These are phyloP conservation scores for Penicillium expansum DNA, from an alignment of 2,329 filamentous ascomycete species.

Conservation along the genomic window DNA sequence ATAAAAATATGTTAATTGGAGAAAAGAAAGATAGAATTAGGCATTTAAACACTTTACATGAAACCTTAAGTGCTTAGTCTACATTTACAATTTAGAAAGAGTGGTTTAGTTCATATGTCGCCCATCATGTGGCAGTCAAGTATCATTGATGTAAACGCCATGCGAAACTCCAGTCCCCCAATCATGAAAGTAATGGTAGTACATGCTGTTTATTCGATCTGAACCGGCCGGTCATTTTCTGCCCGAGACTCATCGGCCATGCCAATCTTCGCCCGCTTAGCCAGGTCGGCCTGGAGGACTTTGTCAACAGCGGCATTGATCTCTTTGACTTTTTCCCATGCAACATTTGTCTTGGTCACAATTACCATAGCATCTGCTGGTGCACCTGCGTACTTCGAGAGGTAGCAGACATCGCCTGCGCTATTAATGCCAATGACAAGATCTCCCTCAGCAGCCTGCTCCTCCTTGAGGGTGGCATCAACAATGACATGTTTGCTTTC, in stretches of 20 bases:
- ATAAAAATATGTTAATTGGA: background rate
- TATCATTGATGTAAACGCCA: conserved; percentile 9
- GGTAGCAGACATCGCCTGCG: conserved; percentile 85
- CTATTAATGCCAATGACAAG: conserved; percentile 79
- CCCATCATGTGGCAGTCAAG: background rate
- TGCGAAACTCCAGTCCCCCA: conserved; percentile 22
- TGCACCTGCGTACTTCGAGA: conserved; percentile 83
- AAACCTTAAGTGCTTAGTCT: background rate
- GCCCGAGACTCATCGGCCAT: conserved; percentile 78
- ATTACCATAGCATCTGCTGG: conserved; percentile 76
- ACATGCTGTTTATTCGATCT: conserved; percentile 15
- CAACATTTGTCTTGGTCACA: conserved; percentile 71
- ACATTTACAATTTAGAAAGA: background rate
- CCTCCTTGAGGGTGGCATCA: conserved; percentile 50
- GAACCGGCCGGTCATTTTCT: conserved; percentile 73
- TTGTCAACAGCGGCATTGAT: conserved; percentile 71
- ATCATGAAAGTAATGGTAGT: conserved; percentile 25
- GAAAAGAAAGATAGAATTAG: background rate
- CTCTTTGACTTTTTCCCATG: conserved; percentile 75
- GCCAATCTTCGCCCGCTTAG: conserved; percentile 60
- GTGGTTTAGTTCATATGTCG: background rate
- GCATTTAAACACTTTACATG: background rate
- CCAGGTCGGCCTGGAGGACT: conserved; percentile 73
- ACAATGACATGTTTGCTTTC: conserved; percentile 45
- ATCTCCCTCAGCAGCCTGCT: conserved; percentile 61